A percentile compares a stretch with the other conserved stretches of the same genome.
Evolutionary conservation across 192 early-diverging fungal genomes (phyloP).

Genomic region (Allomyces arbusculus): DNA sequence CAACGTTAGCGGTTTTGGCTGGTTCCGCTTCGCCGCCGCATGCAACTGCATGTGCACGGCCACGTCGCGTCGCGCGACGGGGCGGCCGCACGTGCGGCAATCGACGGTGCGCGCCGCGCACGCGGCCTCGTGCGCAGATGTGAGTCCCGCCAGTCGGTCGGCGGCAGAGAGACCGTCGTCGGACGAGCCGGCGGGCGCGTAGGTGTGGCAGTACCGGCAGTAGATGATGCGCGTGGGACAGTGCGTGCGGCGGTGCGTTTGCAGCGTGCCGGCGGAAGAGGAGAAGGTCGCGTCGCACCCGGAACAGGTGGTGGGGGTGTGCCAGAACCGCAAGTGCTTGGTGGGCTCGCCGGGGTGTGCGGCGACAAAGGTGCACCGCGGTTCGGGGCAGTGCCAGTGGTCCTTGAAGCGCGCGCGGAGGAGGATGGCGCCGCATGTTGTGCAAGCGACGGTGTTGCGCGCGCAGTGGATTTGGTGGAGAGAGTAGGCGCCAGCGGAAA

Average conservation of each 20-base stretch:
- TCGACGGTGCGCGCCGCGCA: not conserved
- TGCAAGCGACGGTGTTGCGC: not conserved
- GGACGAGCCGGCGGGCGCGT: not conserved
- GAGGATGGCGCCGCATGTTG: not conserved
- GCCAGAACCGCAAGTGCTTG: not conserved
- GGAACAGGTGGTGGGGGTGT: no score
- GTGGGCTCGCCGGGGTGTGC: not conserved
- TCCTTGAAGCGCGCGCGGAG: not conserved
- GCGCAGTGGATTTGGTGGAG: not conserved
- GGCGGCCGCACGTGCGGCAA: not conserved
- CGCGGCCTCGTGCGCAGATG: not conserved
- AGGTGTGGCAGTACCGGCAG: not conserved
- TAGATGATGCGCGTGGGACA: not conserved
- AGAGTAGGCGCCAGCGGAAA: not conserved
- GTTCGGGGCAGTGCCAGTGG: not conserved
- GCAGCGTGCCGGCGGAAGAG: not conserved
- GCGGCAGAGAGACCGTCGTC: not conserved
- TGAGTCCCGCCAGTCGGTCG: not conserved
- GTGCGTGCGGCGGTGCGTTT: not conserved
- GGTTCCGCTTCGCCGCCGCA: not conserved
- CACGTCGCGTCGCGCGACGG: not conserved
- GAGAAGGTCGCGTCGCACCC: no score
- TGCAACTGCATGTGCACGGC: not conserved
- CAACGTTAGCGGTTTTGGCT: not conserved
- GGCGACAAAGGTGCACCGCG: no score